A percentile compares a stretch with the other conserved stretches of the same genome.
phyloP scores from a whole-genome alignment of 106 monocot genomes.

The Phalaenopsis aphrodite region DNA sequence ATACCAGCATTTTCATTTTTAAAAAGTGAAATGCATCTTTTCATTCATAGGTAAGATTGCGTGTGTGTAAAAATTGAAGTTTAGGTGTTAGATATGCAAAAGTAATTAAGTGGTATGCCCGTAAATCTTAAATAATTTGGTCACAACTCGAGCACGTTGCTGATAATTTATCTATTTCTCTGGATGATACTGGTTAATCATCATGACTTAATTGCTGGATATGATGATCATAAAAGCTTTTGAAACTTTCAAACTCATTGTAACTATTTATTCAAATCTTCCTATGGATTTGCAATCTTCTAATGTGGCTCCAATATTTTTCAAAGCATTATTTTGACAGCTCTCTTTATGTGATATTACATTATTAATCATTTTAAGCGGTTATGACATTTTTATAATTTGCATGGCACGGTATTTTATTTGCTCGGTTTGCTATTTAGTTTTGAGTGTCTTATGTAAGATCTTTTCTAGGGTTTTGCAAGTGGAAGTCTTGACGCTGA shows the following conservation, averaged over 20 bases:
- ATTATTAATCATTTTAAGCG: neutral
- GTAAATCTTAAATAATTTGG: neutral
- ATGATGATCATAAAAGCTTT: neutral
- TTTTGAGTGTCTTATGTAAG: neutral
- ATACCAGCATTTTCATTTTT: no score
- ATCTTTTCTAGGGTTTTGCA: conserved; percentile 75
- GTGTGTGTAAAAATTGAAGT: no score
- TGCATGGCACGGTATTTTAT: neutral
- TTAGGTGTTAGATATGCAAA: no score
- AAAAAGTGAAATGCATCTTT: no score
- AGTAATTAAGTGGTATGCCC: no score
- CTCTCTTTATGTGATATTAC: neutral
- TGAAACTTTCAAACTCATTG: neutral
- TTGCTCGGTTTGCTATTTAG: neutral
- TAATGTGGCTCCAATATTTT: neutral
- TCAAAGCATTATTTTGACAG: neutral
- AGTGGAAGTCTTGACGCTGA: conserved; percentile 92
- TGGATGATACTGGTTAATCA: neutral
- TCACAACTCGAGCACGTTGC: neutral
- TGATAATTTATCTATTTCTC: neutral
- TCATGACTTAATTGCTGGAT: neutral
- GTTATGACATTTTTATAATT: neutral
- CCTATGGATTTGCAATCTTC: neutral
- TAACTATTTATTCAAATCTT: neutral
- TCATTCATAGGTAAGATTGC: no score